These are phyloP conservation scores for Volvox reticuliferus DNA, from an alignment of 139 green algal genomes.

Conservation along the genomic window DNA sequence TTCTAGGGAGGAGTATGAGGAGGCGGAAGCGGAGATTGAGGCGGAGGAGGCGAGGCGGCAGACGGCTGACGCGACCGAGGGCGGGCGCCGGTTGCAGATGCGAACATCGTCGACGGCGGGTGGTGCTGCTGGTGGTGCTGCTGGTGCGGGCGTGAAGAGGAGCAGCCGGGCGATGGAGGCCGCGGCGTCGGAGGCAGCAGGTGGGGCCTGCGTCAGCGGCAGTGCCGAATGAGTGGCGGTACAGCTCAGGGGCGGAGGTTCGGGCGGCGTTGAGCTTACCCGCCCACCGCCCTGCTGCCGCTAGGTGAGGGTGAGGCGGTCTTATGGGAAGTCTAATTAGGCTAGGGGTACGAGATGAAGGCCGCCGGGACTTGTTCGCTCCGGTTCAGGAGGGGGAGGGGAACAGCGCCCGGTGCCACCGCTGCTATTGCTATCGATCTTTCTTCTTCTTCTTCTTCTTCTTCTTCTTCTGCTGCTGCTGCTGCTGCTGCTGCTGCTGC, in stretches of 20 bases:
- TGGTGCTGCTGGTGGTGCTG: background rate
- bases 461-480: too few species aligned
- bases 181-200: background rate
- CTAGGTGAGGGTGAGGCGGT: background rate
- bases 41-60: background rate
- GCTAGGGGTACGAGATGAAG: too few species aligned
- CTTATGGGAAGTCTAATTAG: too few species aligned
- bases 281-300: background rate
- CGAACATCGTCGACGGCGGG: background rate
- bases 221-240: background rate
- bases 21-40: slow-evolving; percentile 9
- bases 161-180: background rate
- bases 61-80: background rate
- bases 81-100: background rate
- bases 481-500: too few species aligned
- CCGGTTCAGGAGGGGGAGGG: too few species aligned
- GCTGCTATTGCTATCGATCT: too few species aligned
- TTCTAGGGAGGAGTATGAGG: slow-evolving; percentile 34
- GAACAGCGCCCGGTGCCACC: too few species aligned
- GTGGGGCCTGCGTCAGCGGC: background rate
- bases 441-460: too few species aligned
- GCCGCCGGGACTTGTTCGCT: too few species aligned
- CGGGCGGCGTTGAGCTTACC: background rate
- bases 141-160: background rate
- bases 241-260: background rate